Evolutionary conservation across 768 basidiomycete species (phyloP).

Genomic region (Rhizopogon vulgaris): DNA sequence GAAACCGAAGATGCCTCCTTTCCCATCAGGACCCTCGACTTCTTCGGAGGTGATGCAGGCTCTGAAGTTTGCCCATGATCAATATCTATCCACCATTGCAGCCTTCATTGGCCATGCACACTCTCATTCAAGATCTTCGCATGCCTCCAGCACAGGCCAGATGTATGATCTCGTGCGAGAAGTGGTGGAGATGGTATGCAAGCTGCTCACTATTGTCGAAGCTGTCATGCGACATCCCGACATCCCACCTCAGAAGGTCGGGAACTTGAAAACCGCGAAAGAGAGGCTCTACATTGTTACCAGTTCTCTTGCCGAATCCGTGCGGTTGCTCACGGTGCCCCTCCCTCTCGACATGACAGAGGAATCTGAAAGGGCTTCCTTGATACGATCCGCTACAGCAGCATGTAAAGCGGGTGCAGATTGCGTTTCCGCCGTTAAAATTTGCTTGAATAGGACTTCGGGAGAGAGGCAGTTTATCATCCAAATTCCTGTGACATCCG

Average conservation of each 20-base stretch:
- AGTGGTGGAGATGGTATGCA: constrained; percentile 90
- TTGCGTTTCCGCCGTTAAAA: constrained; percentile 80
- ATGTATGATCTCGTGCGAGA: constrained; percentile 94
- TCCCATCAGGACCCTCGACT: constrained; percentile 70
- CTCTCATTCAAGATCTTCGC: constrained; percentile 82
- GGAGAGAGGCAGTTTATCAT: constrained; percentile 62
- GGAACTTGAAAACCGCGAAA: constrained; percentile 64
- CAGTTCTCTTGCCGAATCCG: constrained; percentile 80
- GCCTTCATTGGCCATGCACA: constrained; percentile 98
- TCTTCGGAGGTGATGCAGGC: constrained; percentile 67
- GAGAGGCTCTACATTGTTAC: constrained; percentile 81
- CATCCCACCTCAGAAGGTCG: constrained; percentile 56
- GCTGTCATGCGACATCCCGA: constrained; percentile 75
- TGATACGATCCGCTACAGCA: constrained; percentile 82
- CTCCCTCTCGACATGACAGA: constrained; percentile 48
- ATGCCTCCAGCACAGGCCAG: constrained; percentile 89
- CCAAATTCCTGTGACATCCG: constrained; percentile 48
- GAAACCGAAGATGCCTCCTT: constrained; percentile 40
- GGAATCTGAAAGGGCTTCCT: constrained; percentile 73
- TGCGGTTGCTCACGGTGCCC: constrained; percentile 64
- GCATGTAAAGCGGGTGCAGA: constrained; percentile 86
- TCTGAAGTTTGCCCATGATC: constrained; percentile 80
- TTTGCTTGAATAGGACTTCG: constrained; percentile 63
- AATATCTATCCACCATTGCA: constrained; percentile 88
- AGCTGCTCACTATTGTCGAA: constrained; percentile 87